Conservation (phyloP, 2,329 filamentous ascomycete genomes). For the Penicillium janthinellum region DNA sequence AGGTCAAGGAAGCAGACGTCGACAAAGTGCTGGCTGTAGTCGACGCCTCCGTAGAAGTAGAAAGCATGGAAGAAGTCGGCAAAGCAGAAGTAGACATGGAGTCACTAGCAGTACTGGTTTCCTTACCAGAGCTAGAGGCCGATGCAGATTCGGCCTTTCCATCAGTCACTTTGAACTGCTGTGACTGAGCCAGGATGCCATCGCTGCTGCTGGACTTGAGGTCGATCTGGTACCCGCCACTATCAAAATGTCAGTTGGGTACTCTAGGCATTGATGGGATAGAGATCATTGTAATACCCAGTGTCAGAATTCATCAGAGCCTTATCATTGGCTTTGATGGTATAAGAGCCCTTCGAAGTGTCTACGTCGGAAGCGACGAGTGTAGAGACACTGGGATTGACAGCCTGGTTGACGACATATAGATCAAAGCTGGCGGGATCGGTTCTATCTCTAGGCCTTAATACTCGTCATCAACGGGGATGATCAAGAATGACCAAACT, state of each 20-base stretch:
- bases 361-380: conserved; percentile 41
- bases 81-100: conserved; percentile 20
- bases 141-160: conserved; percentile 19
- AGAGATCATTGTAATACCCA: conserved; percentile 23
- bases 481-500: conserved; percentile 1
- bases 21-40: conserved; percentile 17
- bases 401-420: conserved; percentile 45
- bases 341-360: conserved; percentile 38
- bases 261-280: not conserved
- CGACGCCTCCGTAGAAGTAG: conserved; percentile 21
- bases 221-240: conserved; percentile 48
- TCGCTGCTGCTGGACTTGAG: conserved; percentile 40
- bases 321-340: conserved; percentile 36
- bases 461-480: not conserved
- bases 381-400: conserved; percentile 36
- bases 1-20: conserved; percentile 10
- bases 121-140: conserved; percentile 28
- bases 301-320: conserved; percentile 22
- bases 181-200: conserved; percentile 48
- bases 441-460: conserved; percentile 31
- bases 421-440: conserved; percentile 46
- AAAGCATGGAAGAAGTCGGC: conserved; percentile 20
- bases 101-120: conserved; percentile 31
- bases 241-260: not conserved
- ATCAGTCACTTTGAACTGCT: conserved; percentile 35